These are phyloP conservation scores for Phytophthora pseudosyringae DNA, from an alignment of 352 stramenopile genomes.

Conservation along the genomic window DNA sequence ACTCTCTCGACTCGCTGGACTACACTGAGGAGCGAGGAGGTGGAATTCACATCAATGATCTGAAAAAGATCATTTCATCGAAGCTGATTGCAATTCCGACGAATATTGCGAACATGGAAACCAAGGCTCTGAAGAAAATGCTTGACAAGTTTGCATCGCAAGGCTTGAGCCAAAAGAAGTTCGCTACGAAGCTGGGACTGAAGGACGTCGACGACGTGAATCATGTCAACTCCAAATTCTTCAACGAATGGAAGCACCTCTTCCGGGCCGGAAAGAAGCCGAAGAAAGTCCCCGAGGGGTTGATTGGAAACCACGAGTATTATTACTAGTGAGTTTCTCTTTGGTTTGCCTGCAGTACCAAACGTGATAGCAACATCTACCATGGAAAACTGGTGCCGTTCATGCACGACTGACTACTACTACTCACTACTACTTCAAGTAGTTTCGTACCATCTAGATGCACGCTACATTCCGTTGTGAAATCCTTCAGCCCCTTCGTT, in stretches of 20 bases:
- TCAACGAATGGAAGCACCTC: not conserved
- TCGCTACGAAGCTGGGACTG: conserved; percentile 17
- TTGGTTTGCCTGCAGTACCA: too few species aligned
- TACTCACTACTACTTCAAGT: too few species aligned
- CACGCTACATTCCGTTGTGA: too few species aligned
- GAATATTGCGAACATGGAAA: not conserved
- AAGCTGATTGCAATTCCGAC: not conserved
- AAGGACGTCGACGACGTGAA: not conserved
- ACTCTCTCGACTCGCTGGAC: conserved; percentile 5
- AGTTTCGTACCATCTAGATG: too few species aligned
- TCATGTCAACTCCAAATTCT: not conserved
- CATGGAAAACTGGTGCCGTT: too few species aligned
- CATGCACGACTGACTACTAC: too few species aligned
- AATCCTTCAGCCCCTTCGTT: too few species aligned
- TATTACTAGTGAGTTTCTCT: not conserved
- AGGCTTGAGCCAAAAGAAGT: not conserved
- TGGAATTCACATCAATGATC: not conserved
- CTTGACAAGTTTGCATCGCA: not conserved
- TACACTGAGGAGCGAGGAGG: not conserved
- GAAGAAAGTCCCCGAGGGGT: conserved; percentile 5
- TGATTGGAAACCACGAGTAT: conserved; percentile 5
- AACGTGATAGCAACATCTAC: too few species aligned
- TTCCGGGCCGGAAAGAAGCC: conserved; percentile 2
- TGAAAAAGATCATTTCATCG: not conserved
- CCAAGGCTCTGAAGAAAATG: not conserved